These are phyloP conservation scores for Pyrus hybrid DNA, from an alignment of 331 rosid genomes.

Conservation along the genomic window DNA sequence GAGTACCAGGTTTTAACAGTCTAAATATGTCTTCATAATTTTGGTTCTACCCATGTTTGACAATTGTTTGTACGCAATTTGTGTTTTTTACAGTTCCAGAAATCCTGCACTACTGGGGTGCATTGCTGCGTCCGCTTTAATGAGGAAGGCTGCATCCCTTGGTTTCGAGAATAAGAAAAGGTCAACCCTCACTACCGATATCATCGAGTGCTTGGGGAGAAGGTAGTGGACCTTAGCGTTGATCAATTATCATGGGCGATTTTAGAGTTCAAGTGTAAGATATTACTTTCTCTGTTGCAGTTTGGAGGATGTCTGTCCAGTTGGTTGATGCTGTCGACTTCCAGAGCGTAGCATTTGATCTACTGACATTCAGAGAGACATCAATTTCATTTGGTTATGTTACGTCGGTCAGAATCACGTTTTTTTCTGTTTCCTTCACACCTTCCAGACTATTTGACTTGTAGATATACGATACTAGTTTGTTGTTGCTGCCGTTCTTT, in stretches of 20 bases:
- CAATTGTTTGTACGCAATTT: not conserved
- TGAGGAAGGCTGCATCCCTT: conserved; percentile 82
- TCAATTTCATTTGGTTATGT: not conserved
- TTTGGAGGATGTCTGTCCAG: conserved; percentile 68
- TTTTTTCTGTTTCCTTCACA: not conserved
- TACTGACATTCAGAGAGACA: not conserved
- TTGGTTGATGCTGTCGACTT: conserved; percentile 21
- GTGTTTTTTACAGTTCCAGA: conserved; percentile 29
- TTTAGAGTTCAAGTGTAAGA: not conserved
- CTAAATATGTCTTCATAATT: not conserved
- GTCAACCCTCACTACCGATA: conserved; percentile 81
- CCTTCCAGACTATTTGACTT: not conserved
- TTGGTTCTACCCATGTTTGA: conserved; percentile 6
- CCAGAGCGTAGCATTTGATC: not conserved
- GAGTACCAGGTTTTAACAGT: conserved; percentile 37
- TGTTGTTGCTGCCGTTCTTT: not conserved
- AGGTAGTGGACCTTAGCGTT: conserved; percentile 32
- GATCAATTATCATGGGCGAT: not conserved
- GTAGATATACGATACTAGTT: not conserved
- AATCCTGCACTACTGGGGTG: conserved; percentile 76
- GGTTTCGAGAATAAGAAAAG: conserved; percentile 72
- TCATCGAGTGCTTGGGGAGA: conserved; percentile 76
- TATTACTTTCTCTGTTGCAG: conserved; percentile 33
- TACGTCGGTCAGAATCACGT: not conserved
- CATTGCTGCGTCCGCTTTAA: conserved; percentile 71